phyloP scores from a whole-genome alignment of 192 early-diverging fungal species.

The Umbelopsis vinacea region DNA sequence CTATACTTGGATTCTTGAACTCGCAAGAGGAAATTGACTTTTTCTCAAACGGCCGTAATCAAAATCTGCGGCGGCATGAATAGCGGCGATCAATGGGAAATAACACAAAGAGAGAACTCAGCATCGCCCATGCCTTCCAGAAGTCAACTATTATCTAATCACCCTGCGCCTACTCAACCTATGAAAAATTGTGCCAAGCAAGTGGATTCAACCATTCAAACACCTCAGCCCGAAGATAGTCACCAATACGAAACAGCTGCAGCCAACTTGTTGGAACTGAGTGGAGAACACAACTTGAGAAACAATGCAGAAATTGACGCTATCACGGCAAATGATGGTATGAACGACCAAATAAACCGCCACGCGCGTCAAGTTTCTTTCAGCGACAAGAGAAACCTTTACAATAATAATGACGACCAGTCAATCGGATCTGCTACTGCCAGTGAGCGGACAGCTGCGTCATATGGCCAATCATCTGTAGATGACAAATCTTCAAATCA shows the following conservation, averaged over 20 bases:
- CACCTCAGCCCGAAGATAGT: too few species aligned
- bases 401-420: neutral
- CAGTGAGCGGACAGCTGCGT: neutral
- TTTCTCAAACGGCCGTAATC: neutral
- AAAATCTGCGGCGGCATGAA: neutral
- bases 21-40: neutral
- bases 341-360: neutral
- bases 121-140: neutral
- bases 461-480: neutral
- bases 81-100: neutral
- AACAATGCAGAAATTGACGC: neutral
- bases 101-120: neutral
- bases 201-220: too few species aligned
- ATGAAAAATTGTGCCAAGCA: too few species aligned
- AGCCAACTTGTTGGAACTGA: too few species aligned
- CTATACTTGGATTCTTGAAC: neutral
- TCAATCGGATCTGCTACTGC: neutral
- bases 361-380: neutral
- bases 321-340: neutral
- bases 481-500: neutral
- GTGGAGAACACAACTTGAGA: neutral
- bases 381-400: neutral
- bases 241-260: too few species aligned
- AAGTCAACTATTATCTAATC: neutral
- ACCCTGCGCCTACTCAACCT: too few species aligned